Evolutionary conservation across 1,139 yeast species (phyloP).

Genomic region (Kodamaea derodonti): DNA sequence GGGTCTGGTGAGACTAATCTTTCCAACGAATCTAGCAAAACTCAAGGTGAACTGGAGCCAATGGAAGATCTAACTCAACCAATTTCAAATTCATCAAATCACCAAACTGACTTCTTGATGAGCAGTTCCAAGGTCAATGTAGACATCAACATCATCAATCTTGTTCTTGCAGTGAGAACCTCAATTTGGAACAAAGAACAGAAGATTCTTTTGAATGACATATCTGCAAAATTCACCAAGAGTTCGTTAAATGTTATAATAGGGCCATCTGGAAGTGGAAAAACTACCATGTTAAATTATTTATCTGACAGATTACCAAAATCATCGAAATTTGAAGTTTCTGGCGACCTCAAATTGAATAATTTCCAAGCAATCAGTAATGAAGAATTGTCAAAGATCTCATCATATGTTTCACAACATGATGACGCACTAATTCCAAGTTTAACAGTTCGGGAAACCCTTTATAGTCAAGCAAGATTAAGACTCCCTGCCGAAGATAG

Average conservation of each 20-base stretch:
- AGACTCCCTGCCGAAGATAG: slow-evolving; percentile 46
- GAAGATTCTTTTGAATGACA: slow-evolving; percentile 38
- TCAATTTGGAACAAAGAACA: neutral
- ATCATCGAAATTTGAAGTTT: slow-evolving; percentile 24
- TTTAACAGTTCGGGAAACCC: slow-evolving; percentile 74
- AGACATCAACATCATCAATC: slow-evolving; percentile 8
- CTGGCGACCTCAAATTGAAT: slow-evolving; percentile 24
- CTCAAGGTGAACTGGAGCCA: neutral
- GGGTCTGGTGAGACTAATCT: neutral
- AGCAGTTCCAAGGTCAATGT: slow-evolving; percentile 2
- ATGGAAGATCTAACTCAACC: slow-evolving; percentile 1
- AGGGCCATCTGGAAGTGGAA: slow-evolving; percentile 91
- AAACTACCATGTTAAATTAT: slow-evolving; percentile 66
- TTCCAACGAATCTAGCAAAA: slow-evolving; percentile 4
- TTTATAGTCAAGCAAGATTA: slow-evolving; percentile 66
- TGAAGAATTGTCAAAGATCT: slow-evolving; percentile 44
- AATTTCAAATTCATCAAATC: too few species aligned
- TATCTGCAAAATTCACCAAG: slow-evolving; percentile 57
- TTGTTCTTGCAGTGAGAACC: slow-evolving; percentile 4
- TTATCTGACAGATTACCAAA: slow-evolving; percentile 61
- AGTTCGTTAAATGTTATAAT: slow-evolving; percentile 73
- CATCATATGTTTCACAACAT: slow-evolving; percentile 75
- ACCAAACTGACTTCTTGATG: neutral
- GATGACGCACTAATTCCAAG: slow-evolving; percentile 68
- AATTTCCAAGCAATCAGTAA: slow-evolving; percentile 35